A percentile compares a stretch with the other conserved stretches of the same genome.
These are phyloP conservation scores for Naganishia kalamii DNA, from an alignment of 768 basidiomycete species.

Conservation along the genomic window DNA sequence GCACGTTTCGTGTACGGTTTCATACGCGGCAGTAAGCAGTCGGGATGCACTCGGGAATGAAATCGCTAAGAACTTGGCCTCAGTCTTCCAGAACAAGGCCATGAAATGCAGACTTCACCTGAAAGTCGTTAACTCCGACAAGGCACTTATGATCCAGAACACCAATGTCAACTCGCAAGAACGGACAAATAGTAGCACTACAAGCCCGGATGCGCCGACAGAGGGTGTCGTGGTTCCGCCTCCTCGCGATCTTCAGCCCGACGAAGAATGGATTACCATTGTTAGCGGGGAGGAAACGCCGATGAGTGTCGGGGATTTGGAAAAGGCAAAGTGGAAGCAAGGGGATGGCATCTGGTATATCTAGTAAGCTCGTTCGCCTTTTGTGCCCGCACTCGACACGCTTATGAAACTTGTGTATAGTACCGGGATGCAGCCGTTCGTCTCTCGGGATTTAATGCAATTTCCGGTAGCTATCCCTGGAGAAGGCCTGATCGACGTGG, in stretches of 20 bases:
- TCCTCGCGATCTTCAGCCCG: conserved; percentile 31
- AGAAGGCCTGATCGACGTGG: conserved; percentile 42
- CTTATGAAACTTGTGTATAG: conserved; percentile 5
- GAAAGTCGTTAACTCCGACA: conserved; percentile 37
- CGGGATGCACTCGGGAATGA: not conserved
- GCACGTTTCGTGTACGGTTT: conserved; percentile 43
- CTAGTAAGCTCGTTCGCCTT: conserved; percentile 41
- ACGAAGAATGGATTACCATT: conserved; percentile 37
- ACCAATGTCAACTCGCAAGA: conserved; percentile 13
- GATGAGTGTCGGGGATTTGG: conserved; percentile 4
- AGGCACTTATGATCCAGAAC: conserved; percentile 30
- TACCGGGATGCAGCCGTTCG: conserved; percentile 38
- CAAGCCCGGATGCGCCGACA: not conserved
- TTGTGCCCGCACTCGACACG: not conserved
- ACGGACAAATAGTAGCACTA: not conserved
- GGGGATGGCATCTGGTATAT: conserved; percentile 43
- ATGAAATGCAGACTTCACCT: conserved; percentile 34
- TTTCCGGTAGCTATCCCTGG: conserved; percentile 44
- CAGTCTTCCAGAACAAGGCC: conserved; percentile 27
- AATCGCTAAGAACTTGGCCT: too few species aligned
- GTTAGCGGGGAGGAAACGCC: conserved; percentile 25
- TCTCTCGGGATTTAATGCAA: conserved; percentile 42
- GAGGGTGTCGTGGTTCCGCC: conserved; percentile 25
- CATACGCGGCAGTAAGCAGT: conserved; percentile 23
- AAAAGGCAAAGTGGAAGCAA: conserved; percentile 30